Evolutionary conservation across 1,284 basidiomycete genomes (phyloP), one percentile per base, ranked within the genome.

Genomic region (Laetiporus sulphureus): DNA sequence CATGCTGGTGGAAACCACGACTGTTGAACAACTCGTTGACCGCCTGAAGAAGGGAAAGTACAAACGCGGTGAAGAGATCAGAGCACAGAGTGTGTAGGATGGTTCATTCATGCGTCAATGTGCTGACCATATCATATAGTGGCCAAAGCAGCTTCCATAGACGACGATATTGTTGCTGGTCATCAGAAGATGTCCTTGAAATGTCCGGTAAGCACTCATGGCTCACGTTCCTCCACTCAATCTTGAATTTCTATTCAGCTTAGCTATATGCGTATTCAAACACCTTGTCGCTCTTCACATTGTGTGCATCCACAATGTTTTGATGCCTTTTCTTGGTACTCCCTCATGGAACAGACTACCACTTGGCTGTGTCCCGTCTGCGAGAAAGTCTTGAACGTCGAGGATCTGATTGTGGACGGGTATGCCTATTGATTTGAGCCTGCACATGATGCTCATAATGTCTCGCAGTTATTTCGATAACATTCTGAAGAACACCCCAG

Each of bases 361-460:
- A 93, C 92, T 23, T 99, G 91, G 88, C 64, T 85, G 30, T 99
- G 96, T 62, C 95, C 96, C n/a, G 84, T 93, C 29, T 99, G 96
- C 64, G 90, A 90, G 61, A 83, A 79, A 56, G 68, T 72, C 23
- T 64, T 99, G 42, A 78, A 83, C 49, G 69, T 79, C 10, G 84
- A 88, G 29, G 90, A 97, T 45, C 66, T 99, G 23, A 83, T 95
- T 37, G 75, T 96, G 47, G 95, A 99, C 60, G 92, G 91, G 87
- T 94, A 63, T 48, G 83, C 64, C 16, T 42, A 24, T 33, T 12
- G 8, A 33, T 45, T 18, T 8, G 7, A n/a, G 13, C 22, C 3
- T 24, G 32, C 16, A 2, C 6, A 13, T n/a, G n/a, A n/a, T n/a
- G 8, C 29, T 19, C 15, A 20, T 24, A 15, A 18, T 40, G n/a